Evolutionary conservation across 78 protist genomes (phyloP), one percentile per base, ranked within the genome.

Genomic region (Chrysochromulina parva): DNA sequence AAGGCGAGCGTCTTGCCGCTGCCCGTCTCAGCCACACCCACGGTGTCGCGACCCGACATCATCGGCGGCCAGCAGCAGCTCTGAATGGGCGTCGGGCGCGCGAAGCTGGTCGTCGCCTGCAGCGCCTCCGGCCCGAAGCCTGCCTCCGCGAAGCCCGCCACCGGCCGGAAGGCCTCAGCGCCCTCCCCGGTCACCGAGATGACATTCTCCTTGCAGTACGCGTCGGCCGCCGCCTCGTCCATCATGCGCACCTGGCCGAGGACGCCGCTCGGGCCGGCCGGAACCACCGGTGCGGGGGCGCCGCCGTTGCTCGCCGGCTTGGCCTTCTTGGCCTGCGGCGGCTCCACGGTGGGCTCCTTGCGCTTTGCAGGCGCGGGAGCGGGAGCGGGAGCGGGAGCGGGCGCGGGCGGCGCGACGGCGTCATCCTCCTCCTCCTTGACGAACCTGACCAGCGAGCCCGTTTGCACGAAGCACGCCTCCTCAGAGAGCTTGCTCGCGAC

Each of bases 1-100:
- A 92, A 96, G 65, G 95, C 97, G 28, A 96, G 76, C 85, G 97
- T 96, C 88, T 96, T 96, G 38, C 97, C 97, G 22, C 96, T 88
- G 14, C 97, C 96, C 24, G 96, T 95, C 52, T 55, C 73, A 38
- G 96, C 96, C 73, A 94, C 47, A 1, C 90, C 95, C 52, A 95
- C 69, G 52, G 95, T 47, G 55, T 95, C 96, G n/a, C 80, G 59
- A 38, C 95, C 96, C 22, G 28, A 53, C 16, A 80, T 9, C 19
- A 52, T 22, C 24, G 54, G 16, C 55, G 93, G 93, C 57, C 89
- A 59, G 89, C 81, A n/a, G 66, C 1, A 0, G 22, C 67, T 0
- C 90, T 92, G 94, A n/a, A 92, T 74, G 9, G 90, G 87, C 20
- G 94, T 88, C 17, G 94, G 90, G 26, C 10, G 24, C 48, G 3